A percentile compares a stretch with the other conserved stretches of the same genome.
Conservation (phyloP, 1,284 basidiomycete genomes). For the Fomitiporia mediterranea region DNA sequence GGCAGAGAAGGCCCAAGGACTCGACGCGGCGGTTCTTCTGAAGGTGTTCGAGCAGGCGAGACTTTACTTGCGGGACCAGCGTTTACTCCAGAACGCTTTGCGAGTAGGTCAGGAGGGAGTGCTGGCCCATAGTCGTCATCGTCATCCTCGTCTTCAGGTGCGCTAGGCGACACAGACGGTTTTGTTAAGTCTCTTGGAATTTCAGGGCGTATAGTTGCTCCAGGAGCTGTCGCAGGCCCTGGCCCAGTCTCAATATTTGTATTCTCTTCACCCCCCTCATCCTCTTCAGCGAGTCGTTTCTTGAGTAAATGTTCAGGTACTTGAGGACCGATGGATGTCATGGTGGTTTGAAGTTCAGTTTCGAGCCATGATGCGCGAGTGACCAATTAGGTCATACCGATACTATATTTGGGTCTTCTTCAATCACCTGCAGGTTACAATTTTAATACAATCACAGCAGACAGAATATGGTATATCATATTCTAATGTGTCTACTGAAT, state of each 20-base stretch:
- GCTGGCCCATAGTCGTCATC: constrained; percentile 59
- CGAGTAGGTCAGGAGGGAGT: constrained; percentile 57
- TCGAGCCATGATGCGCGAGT: no score
- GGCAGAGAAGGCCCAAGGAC: constrained; percentile 37
- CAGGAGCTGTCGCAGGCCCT: neutral
- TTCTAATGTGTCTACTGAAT: no score
- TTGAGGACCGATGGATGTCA: constrained; percentile 46
- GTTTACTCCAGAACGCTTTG: constrained; percentile 31
- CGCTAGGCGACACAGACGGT: neutral
- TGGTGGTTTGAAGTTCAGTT: no score
- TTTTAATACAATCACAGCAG: no score
- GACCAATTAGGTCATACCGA: no score
- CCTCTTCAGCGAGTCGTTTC: constrained; percentile 10
- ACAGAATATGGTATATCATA: no score
- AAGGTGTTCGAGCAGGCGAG: constrained; percentile 21
- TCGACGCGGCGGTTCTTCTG: constrained; percentile 23
- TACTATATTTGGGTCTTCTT: no score
- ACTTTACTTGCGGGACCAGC: constrained; percentile 29
- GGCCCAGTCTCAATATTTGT: neutral
- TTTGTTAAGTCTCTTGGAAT: neutral
- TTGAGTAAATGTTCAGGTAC: constrained; percentile 32
- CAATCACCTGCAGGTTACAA: no score
- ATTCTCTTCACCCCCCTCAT: neutral
- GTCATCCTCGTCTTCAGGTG: constrained; percentile 44
- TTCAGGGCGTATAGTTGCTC: neutral